Evolutionary conservation across 768 basidiomycete genomes (phyloP).

Genomic region (Lactifluus piperatus): DNA sequence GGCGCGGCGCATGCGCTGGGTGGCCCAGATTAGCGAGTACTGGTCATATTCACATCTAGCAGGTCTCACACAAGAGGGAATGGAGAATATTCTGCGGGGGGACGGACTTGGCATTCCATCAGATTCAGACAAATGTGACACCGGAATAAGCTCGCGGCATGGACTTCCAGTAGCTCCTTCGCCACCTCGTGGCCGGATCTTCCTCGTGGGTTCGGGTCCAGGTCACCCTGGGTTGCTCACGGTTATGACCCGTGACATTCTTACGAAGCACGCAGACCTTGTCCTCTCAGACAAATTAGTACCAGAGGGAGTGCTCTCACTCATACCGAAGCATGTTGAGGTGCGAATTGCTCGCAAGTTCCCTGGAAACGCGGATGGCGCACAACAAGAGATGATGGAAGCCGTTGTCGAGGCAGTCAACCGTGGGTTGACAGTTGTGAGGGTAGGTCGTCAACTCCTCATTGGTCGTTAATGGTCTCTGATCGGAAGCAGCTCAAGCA

Average conservation of each 20-base stretch:
- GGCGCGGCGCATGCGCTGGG: conserved; percentile 78
- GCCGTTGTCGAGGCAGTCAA: conserved; percentile 77
- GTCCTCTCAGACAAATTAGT: conserved; percentile 97
- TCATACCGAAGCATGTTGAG: conserved; percentile 66
- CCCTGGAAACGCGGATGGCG: conserved; percentile 93
- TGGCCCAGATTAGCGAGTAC: conserved; percentile 93
- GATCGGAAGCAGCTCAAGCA: conserved; percentile 67
- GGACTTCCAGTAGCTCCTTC: conserved; percentile 24
- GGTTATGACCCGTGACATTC: conserved; percentile 68
- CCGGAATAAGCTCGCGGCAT: conserved; percentile 20
- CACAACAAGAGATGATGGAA: conserved; percentile 92
- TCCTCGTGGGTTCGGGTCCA: conserved; percentile 90
- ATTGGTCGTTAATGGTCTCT: neutral
- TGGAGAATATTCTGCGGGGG: conserved; percentile 52
- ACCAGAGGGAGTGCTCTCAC: conserved; percentile 73
- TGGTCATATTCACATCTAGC: conserved; percentile 81
- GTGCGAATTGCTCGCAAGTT: conserved; percentile 93
- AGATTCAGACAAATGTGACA: neutral
- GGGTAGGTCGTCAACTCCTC: conserved; percentile 40
- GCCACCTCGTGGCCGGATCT: conserved; percentile 53
- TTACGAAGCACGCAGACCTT: conserved; percentile 74
- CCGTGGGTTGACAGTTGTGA: conserved; percentile 76
- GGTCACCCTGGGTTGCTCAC: conserved; percentile 93
- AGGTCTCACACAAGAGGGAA: conserved; percentile 54
- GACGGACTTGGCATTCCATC: conserved; percentile 21